Evolutionary conservation across 2,329 filamentous ascomycete species (phyloP).

Genomic region (Daldinia eschscholtzii): DNA sequence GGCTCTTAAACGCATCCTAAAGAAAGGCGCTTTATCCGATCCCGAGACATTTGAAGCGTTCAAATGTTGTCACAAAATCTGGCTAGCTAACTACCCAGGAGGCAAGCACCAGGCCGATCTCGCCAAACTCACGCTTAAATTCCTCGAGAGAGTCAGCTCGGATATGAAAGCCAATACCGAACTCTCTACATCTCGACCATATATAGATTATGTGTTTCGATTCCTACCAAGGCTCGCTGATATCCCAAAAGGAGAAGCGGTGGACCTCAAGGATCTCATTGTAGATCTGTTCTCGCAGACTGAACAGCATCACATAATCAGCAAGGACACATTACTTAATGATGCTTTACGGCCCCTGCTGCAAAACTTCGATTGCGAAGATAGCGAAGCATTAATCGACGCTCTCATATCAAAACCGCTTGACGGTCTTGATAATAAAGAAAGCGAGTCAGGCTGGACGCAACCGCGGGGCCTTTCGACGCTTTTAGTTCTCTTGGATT

Average conservation of each 20-base stretch:
- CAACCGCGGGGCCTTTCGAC: constrained; percentile 42
- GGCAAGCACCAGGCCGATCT: constrained; percentile 48
- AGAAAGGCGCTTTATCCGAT: constrained; percentile 41
- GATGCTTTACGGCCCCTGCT: constrained; percentile 40
- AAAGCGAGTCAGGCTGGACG: constrained; percentile 46
- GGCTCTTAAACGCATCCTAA: constrained; percentile 46
- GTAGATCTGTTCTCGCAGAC: constrained; percentile 44
- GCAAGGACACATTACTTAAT: constrained; percentile 27
- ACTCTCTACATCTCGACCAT: constrained; percentile 34
- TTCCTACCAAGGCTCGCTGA: constrained; percentile 46
- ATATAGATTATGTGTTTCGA: constrained; percentile 47
- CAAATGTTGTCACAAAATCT: constrained; percentile 48
- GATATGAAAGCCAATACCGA: constrained; percentile 36
- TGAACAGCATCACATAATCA: constrained; percentile 26
- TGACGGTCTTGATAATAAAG: constrained; percentile 44
- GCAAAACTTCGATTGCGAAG: constrained; percentile 46
- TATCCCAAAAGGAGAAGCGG: constrained; percentile 41
- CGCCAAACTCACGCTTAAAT: constrained; percentile 44
- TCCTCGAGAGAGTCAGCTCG: constrained; percentile 44
- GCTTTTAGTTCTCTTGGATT: constrained; percentile 46
- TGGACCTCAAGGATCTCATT: constrained; percentile 42
- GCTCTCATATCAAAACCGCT: constrained; percentile 47
- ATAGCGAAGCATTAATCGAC: constrained; percentile 49
- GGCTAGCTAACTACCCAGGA: constrained; percentile 47
- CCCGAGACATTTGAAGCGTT: constrained; percentile 51